phyloP scores from a whole-genome alignment of 371 early-diverging fungal species.

The Circinella minor region DNA sequence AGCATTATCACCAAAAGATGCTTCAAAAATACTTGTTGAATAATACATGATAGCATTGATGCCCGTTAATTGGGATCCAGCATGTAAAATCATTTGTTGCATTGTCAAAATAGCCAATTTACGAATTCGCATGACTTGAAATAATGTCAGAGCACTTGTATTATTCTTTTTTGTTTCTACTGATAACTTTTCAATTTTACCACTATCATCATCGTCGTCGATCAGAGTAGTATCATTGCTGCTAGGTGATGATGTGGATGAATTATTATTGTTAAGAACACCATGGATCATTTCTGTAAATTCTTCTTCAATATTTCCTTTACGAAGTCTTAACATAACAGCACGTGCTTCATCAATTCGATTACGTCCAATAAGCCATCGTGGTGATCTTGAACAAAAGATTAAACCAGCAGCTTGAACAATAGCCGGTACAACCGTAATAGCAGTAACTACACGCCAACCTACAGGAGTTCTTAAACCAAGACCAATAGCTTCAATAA shows the following conservation, averaged over 20 bases:
- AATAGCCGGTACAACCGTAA: constrained; percentile 68
- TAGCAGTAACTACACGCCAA: constrained; percentile 69
- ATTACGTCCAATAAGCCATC: constrained; percentile 66
- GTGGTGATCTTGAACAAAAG: constrained; percentile 78
- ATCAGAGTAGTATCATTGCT: too few species aligned
- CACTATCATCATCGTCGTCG: too few species aligned
- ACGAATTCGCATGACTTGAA: constrained; percentile 39
- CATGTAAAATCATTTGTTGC: constrained; percentile 63
- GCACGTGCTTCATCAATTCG: constrained; percentile 64
- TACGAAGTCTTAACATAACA: constrained; percentile 59
- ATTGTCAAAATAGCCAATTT: constrained; percentile 32
- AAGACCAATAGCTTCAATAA: constrained; percentile 66
- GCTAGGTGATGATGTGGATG: constrained; percentile 24
- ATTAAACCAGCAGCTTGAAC: constrained; percentile 71
- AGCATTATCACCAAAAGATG: constrained; percentile 42
- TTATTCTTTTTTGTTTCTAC: background rate
- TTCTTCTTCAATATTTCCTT: constrained; percentile 64
- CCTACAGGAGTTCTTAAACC: constrained; percentile 61
- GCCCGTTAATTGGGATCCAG: constrained; percentile 81
- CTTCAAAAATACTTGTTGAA: constrained; percentile 69
- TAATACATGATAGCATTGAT: constrained; percentile 88
- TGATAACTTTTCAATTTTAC: background rate
- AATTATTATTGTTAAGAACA: constrained; percentile 12
- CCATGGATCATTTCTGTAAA: constrained; percentile 60
- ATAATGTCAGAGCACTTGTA: constrained; percentile 18